phyloP scores from a whole-genome alignment of 495 filamentous ascomycete species.

The Talaromyces liani region DNA sequence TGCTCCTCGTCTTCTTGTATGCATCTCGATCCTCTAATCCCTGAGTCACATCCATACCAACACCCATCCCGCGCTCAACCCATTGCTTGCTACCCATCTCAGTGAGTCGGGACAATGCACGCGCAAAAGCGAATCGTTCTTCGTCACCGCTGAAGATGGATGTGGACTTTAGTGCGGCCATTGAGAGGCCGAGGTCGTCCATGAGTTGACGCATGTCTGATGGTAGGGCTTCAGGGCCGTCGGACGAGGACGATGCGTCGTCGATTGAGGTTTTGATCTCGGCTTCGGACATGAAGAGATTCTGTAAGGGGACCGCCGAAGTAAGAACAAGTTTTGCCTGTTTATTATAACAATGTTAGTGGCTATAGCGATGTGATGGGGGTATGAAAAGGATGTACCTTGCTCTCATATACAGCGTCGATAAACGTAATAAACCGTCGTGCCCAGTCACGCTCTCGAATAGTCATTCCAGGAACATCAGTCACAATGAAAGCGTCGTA shows the following conservation, averaged over 20 bases:
- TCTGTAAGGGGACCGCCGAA: constrained; percentile 69
- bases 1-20: constrained; percentile 58
- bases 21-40: constrained; percentile 55
- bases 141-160: constrained; percentile 92
- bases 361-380: too few relatives aligned
- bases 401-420: constrained; percentile 83
- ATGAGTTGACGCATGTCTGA: constrained; percentile 82
- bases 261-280: constrained; percentile 51
- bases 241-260: constrained; percentile 11
- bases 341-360: not conserved
- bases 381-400: constrained; percentile 30
- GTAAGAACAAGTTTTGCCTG: constrained; percentile 94
- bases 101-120: constrained; percentile 72
- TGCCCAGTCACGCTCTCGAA: constrained; percentile 78
- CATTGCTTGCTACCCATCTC: constrained; percentile 95
- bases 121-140: constrained; percentile 91
- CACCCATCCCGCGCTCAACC: constrained; percentile 83
- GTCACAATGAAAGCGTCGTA: constrained; percentile 92
- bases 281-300: constrained; percentile 79
- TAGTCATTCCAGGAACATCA: constrained; percentile 85
- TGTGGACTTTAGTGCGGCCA: constrained; percentile 75
- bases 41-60: constrained; percentile 53
- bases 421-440: constrained; percentile 95
- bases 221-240: constrained; percentile 29
- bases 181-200: constrained; percentile 87